phyloP scores from a whole-genome alignment of 2,329 filamentous ascomycete species.

The Aureobasidium sp. region DNA sequence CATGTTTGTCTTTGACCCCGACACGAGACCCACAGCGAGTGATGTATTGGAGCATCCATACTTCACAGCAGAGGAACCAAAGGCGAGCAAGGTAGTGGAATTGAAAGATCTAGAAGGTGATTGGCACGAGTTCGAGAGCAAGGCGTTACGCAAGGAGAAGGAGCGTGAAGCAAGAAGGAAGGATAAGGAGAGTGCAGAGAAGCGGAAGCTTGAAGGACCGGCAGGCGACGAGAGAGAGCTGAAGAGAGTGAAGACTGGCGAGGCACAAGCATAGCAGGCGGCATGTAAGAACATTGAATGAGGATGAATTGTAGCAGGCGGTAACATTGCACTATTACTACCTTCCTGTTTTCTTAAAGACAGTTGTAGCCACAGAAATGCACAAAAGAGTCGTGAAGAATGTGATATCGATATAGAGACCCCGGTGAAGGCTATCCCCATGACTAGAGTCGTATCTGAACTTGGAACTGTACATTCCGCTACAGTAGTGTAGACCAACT shows the following conservation, averaged over 20 bases:
- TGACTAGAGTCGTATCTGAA: too few relatives aligned
- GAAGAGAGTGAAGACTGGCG: slow-evolving; percentile 9
- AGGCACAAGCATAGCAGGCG: not conserved
- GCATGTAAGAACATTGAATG: not conserved
- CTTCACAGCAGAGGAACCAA: slow-evolving; percentile 75
- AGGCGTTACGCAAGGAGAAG: slow-evolving; percentile 84
- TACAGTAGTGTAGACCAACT: too few relatives aligned
- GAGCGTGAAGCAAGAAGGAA: slow-evolving; percentile 53
- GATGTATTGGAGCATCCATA: slow-evolving; percentile 83
- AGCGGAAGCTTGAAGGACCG: slow-evolving; percentile 32
- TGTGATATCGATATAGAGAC: too few relatives aligned
- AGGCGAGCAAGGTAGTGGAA: slow-evolving; percentile 71
- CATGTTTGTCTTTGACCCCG: slow-evolving; percentile 88
- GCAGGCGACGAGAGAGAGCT: slow-evolving; percentile 3
- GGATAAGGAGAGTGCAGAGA: slow-evolving; percentile 42
- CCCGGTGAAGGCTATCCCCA: too few relatives aligned
- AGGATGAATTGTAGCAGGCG: not conserved
- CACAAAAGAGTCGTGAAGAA: too few relatives aligned
- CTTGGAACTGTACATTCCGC: too few relatives aligned
- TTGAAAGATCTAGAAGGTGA: slow-evolving; percentile 79
- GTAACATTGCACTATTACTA: not conserved
- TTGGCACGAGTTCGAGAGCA: slow-evolving; percentile 98
- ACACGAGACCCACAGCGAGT: slow-evolving; percentile 71
- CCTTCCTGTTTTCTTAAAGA: too few relatives aligned
- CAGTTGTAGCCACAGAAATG: too few relatives aligned